Percentiles rank a stretch among this genome's conserved stretches.
Evolutionary conservation across 1,284 basidiomycete species (phyloP).

Genomic region (Papiliotrema laurentii): DNA sequence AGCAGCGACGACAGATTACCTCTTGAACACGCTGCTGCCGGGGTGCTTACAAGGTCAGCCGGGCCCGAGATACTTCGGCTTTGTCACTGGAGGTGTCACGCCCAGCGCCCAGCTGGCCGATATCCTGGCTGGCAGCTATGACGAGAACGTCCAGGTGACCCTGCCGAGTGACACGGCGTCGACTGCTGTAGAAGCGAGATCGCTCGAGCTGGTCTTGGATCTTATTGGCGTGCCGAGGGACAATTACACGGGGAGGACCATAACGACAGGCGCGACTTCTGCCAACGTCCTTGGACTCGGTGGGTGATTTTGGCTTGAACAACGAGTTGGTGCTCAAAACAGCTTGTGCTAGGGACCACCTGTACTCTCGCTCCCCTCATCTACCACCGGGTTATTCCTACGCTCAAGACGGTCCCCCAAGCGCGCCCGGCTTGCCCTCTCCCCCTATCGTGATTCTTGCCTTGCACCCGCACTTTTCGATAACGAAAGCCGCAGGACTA

Average conservation of each 20-base stretch:
- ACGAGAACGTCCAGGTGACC: slow-evolving; percentile 53
- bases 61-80: slow-evolving; percentile 52
- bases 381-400: slow-evolving; percentile 41
- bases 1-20: slow-evolving; percentile 22
- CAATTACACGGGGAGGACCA: slow-evolving; percentile 46
- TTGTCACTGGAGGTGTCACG: slow-evolving; percentile 51
- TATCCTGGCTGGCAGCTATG: slow-evolving; percentile 42
- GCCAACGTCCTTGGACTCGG: slow-evolving; percentile 53
- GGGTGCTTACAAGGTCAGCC: slow-evolving; percentile 48
- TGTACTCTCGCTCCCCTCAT: slow-evolving; percentile 29
- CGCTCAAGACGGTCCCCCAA: slow-evolving; percentile 47
- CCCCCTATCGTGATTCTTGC: slow-evolving; percentile 49
- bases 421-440: slow-evolving; percentile 22
- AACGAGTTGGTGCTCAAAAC: neutral
- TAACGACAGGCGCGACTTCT: slow-evolving; percentile 54
- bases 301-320: slow-evolving; percentile 6
- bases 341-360: slow-evolving; percentile 46
- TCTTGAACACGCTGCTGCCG: slow-evolving; percentile 37
- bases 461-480: slow-evolving; percentile 51
- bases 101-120: slow-evolving; percentile 50
- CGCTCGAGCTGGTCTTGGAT: slow-evolving; percentile 50
- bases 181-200: slow-evolving; percentile 48
- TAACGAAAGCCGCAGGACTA: slow-evolving; percentile 51
- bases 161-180: slow-evolving; percentile 47
- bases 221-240: slow-evolving; percentile 45